phyloP scores from a whole-genome alignment of 805 yeast species.

The Metschnikowia anglica region DNA sequence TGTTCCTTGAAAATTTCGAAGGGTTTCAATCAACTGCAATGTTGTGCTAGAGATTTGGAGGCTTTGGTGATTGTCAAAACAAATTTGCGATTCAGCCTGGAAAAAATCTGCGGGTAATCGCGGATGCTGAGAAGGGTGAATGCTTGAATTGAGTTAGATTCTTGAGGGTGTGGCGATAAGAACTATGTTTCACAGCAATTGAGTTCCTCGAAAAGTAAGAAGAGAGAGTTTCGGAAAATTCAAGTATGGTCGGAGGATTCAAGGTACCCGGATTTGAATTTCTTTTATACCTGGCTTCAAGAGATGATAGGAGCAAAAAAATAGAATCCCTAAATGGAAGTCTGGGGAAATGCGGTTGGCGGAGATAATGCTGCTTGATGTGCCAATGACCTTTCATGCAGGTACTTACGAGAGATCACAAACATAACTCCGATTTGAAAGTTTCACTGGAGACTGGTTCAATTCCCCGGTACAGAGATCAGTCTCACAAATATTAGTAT shows the following conservation, averaged over 20 bases:
- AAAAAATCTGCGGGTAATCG: slow-evolving; percentile 10
- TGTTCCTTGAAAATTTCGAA: not conserved
- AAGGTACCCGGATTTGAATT: slow-evolving; percentile 6
- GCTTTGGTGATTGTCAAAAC: not conserved
- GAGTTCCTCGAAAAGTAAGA: not conserved
- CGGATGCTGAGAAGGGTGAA: not conserved
- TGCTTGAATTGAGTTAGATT: not conserved
- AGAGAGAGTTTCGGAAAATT: too few relatives aligned
- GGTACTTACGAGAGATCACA: not conserved
- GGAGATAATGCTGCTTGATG: slow-evolving; percentile 3
- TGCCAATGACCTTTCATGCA: not conserved
- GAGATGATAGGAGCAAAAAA: not conserved
- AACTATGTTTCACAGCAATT: not conserved
- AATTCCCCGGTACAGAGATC: too few relatives aligned
- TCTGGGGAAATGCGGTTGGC: slow-evolving; percentile 15
- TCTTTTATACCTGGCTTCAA: slow-evolving; percentile 10
- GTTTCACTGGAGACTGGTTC: too few relatives aligned
- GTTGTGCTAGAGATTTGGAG: not conserved
- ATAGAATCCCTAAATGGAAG: slow-evolving; percentile 11
- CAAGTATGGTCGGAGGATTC: not conserved
- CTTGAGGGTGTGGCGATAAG: not conserved
- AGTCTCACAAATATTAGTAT: too few relatives aligned
- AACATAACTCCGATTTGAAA: too few relatives aligned
- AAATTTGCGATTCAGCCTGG: not conserved
- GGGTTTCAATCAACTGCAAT: not conserved